These are phyloP conservation scores for Apiospora hydei DNA, from an alignment of 2,329 filamentous ascomycete genomes.

Conservation along the genomic window DNA sequence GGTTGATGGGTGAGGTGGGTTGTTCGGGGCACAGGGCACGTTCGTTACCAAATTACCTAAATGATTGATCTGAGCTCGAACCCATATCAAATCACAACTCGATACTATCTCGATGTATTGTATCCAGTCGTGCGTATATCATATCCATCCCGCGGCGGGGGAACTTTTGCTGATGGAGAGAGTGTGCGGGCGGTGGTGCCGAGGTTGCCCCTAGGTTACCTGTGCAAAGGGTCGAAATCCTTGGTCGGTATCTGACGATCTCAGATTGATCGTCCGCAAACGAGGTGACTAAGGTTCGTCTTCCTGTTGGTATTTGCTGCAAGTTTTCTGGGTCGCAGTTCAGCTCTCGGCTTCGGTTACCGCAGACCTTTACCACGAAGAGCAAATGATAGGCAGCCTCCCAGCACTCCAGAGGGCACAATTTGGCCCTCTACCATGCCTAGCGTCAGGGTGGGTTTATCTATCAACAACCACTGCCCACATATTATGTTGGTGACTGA, in stretches of 20 bases:
- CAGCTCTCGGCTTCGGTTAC: constrained; percentile 9
- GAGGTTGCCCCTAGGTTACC: constrained; percentile 12
- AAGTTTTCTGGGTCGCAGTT: constrained; percentile 6
- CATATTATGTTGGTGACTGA: background rate
- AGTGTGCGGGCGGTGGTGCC: background rate
- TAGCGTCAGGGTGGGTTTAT: background rate
- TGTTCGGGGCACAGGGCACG: background rate
- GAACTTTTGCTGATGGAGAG: background rate
- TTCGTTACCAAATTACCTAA: background rate
- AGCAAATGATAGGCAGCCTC: constrained; percentile 4
- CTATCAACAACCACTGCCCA: background rate
- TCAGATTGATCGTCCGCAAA: constrained; percentile 7
- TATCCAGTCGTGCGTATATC: background rate
- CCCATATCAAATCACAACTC: background rate
- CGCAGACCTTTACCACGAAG: background rate
- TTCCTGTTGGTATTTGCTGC: constrained; percentile 2
- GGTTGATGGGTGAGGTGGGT: background rate
- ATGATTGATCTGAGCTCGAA: constrained; percentile 5
- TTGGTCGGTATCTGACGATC: constrained; percentile 13
- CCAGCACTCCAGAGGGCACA: background rate
- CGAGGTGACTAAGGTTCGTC: background rate
- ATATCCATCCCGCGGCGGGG: constrained; percentile 4
- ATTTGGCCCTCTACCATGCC: background rate
- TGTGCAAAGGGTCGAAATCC: constrained; percentile 1
- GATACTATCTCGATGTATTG: background rate